Evolutionary conservation across 257 asterid genomes (phyloP), one percentile per base, ranked within the genome.

Genomic region (Nicotiana paniculata): DNA sequence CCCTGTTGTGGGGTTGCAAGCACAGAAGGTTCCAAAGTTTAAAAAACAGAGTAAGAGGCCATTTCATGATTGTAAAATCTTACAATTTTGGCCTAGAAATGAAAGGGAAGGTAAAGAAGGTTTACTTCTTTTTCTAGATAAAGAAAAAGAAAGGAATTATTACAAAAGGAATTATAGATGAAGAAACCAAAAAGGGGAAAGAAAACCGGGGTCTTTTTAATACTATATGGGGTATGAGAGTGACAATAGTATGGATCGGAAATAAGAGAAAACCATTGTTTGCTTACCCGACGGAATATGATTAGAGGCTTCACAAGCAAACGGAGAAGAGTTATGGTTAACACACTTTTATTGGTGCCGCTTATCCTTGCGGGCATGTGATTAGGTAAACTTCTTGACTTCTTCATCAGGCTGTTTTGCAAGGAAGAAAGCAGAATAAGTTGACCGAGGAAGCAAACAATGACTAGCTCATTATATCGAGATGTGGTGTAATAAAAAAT

Each of bases 1-100:
- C 28, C 18, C 37, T 0, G 35, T 62, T 62, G 84, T 21, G 12
- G 80, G 80, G 70, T 81, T 81, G 72, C 75, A 68, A 21, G 69
- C 46, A 28, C 48, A 57, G 26, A 17, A 35, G 17, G 55, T 30
- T 33, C 37, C 63, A 3, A n/a, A 6, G 16, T 33, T 3, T 13
- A 55, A 66, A 28, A 8, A 59, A 3, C 74, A 21, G 6, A 81
- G 80, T 9, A 81, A 37, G 2, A 81, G 48, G 30, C 80, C 80
- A 58, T 69, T 69, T 18, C 72, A 81, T 13, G 84, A 81, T 24
- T 81, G 84, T 37, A 81, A 33, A 35, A 81, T 69, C 17, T 24
- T 57, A 13, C 55, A 53, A 7, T 2, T 26, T 17, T 17, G 28
- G 12, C 37, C 17, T 9, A 26, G 35, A 55, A 11, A 32, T 1